phyloP scores from a whole-genome alignment of 805 yeast genomes.

The Lachancea thermotolerans region DNA sequence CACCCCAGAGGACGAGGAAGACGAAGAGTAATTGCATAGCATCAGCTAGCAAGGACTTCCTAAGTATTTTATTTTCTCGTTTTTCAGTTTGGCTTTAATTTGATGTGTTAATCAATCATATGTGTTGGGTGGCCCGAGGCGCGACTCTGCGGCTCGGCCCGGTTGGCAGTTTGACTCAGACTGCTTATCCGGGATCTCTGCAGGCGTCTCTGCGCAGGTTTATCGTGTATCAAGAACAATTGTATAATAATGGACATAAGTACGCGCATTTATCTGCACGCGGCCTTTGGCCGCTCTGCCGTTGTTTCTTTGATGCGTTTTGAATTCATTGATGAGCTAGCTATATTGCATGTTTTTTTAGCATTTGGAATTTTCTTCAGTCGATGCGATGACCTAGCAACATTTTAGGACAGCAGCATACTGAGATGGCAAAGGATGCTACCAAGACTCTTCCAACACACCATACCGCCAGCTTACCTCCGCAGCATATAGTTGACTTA shows the following conservation, averaged over 20 bases:
- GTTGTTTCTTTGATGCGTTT: too few species aligned
- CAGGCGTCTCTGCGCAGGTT: background rate
- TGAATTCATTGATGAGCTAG: too few species aligned
- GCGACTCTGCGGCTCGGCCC: background rate
- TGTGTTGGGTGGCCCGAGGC: background rate
- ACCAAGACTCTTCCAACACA: conserved; percentile 20
- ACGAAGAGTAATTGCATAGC: conserved; percentile 65
- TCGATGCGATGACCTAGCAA: background rate
- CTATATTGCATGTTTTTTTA: background rate
- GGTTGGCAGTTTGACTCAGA: conserved; percentile 9
- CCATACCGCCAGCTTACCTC: conserved; percentile 20
- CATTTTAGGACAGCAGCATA: too few species aligned
- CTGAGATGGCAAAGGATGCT: conserved; percentile 2
- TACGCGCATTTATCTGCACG: background rate
- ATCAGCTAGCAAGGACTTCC: background rate
- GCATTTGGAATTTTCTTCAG: background rate
- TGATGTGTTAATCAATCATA: conserved; percentile 3
- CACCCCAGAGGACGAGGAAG: conserved; percentile 92
- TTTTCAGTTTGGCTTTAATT: conserved; percentile 5
- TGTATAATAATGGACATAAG: conserved; percentile 1
- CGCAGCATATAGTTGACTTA: conserved; percentile 27
- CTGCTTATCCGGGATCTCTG: conserved; percentile 5
- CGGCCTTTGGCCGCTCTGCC: too few species aligned
- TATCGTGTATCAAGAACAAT: background rate
- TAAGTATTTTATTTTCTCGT: conserved; percentile 5